Conservation (phyloP, 257 asterid species). For the Parsonsia alboflavescens region DNA sequence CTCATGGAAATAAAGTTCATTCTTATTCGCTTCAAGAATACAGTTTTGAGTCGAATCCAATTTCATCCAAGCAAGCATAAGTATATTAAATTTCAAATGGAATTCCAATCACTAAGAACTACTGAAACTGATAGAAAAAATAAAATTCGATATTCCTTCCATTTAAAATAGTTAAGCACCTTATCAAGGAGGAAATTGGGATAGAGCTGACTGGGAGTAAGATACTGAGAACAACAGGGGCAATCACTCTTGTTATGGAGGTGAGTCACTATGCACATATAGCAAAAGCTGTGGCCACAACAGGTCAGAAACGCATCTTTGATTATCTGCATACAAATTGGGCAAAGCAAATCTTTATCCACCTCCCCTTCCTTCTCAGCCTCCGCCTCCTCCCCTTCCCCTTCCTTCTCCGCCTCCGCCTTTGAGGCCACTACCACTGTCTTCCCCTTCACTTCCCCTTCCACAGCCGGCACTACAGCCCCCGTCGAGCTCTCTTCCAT, state of each 20-base stretch:
- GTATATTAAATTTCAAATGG: not conserved
- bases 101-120: not conserved
- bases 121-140: not conserved
- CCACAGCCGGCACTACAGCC: conserved; percentile 36
- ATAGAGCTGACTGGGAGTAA: conserved; percentile 64
- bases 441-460: conserved; percentile 19
- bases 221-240: conserved; percentile 64
- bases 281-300: conserved; percentile 85
- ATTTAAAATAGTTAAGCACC: conserved; percentile 28
- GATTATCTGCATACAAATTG: conserved; percentile 74
- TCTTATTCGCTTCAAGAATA: not conserved
- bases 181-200: conserved; percentile 80
- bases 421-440: conserved; percentile 4
- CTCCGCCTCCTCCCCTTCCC: conserved; percentile 21
- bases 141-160: not conserved
- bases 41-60: not conserved
- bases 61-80: not conserved
- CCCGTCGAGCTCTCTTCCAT: conserved; percentile 43
- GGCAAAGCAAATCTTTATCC: conserved; percentile 63
- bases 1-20: not conserved
- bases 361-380: conserved; percentile 16
- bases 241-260: conserved; percentile 76
- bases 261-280: conserved; percentile 81
- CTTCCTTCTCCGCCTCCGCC: conserved; percentile 10
- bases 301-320: conserved; percentile 69